A percentile compares a stretch with the other conserved stretches of the same genome.
Conservation (phyloP, 805 yeast genomes). For the Candida gorgasii region DNA sequence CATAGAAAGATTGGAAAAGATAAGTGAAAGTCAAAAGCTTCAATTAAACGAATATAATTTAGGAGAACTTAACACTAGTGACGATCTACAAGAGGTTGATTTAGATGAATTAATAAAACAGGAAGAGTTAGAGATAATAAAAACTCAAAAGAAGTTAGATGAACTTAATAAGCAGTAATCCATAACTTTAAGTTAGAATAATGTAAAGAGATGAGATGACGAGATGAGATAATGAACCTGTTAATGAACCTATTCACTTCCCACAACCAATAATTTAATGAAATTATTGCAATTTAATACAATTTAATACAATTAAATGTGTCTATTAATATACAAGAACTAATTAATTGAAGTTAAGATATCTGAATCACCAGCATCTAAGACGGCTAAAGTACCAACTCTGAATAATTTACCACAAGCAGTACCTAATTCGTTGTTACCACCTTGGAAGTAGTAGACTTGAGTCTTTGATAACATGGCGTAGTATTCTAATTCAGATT, state of each 20-base stretch:
- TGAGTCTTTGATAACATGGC: slow-evolving; percentile 99
- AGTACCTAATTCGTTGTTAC: slow-evolving; percentile 99
- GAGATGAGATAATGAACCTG: background rate
- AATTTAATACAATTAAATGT: slow-evolving; percentile 1
- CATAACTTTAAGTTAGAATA: too few species aligned
- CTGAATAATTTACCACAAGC: slow-evolving; percentile 99
- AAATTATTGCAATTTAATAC: too few species aligned
- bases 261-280: too few species aligned
- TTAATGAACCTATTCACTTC: background rate
- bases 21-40: slow-evolving; percentile 44
- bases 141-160: slow-evolving; percentile 10
- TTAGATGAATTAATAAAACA: slow-evolving; percentile 41
- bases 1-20: slow-evolving; percentile 43
- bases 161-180: slow-evolving; percentile 3
- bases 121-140: slow-evolving; percentile 48
- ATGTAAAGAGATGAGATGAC: background rate
- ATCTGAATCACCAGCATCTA: slow-evolving; percentile 99
- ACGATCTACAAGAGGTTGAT: slow-evolving; percentile 20
- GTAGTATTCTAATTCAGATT: slow-evolving; percentile 99
- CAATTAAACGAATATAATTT: slow-evolving; percentile 33
- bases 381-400: slow-evolving; percentile 94
- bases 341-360: slow-evolving; percentile 67
- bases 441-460: slow-evolving; percentile 99
- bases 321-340: slow-evolving; percentile 7
- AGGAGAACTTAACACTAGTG: slow-evolving; percentile 5